Evolutionary conservation across 2,329 filamentous ascomycete species (phyloP).

Genomic region (Sporothrix sp.): DNA sequence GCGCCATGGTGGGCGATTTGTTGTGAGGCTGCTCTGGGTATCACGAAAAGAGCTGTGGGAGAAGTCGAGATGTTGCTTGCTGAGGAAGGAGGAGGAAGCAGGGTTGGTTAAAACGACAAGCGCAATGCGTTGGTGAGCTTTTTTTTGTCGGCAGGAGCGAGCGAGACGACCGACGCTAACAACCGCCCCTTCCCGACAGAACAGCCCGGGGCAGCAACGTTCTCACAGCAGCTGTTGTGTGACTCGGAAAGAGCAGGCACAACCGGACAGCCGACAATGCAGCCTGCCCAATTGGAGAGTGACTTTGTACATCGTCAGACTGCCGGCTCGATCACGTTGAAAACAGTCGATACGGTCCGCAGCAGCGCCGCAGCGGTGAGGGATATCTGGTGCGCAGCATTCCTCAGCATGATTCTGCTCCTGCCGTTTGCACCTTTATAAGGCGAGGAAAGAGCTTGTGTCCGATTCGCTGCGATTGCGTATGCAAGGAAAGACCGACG

Average conservation of each 20-base stretch:
- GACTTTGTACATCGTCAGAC: too few species aligned
- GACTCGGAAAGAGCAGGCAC: not conserved
- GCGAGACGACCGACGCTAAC: conserved; percentile 3
- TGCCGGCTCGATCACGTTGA: not conserved
- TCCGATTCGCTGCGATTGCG: too few species aligned
- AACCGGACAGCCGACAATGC: not conserved
- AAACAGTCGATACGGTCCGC: conserved; percentile 1
- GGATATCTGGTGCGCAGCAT: too few species aligned
- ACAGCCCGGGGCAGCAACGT: too few species aligned
- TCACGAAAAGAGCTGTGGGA: not conserved
- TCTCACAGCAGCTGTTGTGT: too few species aligned
- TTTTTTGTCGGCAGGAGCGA: conserved; percentile 11
- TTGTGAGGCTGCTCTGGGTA: not conserved
- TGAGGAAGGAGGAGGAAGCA: not conserved
- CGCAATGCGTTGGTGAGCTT: conserved; percentile 11
- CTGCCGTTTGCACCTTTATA: too few species aligned
- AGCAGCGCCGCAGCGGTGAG: not conserved
- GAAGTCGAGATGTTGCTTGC: not conserved
- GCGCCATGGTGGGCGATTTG: conserved; percentile 57
- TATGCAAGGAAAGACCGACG: too few species aligned
- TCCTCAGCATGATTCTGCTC: too few species aligned
- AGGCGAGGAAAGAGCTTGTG: too few species aligned
- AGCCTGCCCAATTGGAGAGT: too few species aligned
- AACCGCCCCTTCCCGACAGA: conserved; percentile 7
- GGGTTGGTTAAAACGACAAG: not conserved